phyloP scores from a whole-genome alignment of 148 eudicot species.

The Arbutus unedo region DNA sequence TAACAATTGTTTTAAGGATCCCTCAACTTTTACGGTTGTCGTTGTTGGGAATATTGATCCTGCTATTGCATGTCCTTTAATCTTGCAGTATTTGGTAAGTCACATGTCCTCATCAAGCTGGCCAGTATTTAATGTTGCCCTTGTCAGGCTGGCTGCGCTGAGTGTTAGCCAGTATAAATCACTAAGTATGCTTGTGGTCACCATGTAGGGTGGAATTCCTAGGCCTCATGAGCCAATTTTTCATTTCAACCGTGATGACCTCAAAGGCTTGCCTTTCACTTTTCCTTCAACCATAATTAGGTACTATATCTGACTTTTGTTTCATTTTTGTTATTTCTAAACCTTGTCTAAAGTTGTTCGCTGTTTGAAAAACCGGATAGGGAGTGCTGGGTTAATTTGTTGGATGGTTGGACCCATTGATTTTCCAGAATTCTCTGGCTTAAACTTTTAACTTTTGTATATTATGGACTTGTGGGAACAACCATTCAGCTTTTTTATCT shows the following conservation, averaged over 20 bases:
- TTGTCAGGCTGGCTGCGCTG: background rate
- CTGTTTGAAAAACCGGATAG: too few relatives aligned
- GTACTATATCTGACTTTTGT: conserved; percentile 27
- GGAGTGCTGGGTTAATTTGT: background rate
- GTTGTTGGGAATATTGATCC: conserved; percentile 82
- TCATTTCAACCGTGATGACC: conserved; percentile 65
- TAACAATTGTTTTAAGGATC: conserved; percentile 67
- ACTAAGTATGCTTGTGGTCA: conserved; percentile 7
- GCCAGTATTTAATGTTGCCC: conserved; percentile 52
- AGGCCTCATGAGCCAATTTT: conserved; percentile 58
- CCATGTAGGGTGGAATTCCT: conserved; percentile 78
- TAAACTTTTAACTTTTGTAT: background rate
- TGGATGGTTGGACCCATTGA: conserved; percentile 6
- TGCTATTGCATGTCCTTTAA: conserved; percentile 49
- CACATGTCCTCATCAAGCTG: background rate
- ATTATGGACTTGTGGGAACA: too few relatives aligned
- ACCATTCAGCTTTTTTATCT: background rate
- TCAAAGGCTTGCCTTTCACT: conserved; percentile 77
- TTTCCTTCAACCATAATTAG: conserved; percentile 55
- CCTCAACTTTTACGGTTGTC: conserved; percentile 71
- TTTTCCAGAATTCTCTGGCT: background rate
- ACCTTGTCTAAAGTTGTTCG: too few relatives aligned
- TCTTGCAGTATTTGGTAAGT: conserved; percentile 79
- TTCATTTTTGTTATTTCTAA: background rate
- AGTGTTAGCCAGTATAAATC: background rate